Percentiles rank a stretch among this genome's conserved stretches.
These are phyloP conservation scores for Babesia microti DNA, from an alignment of 169 alveolate species.

Conservation along the genomic window DNA sequence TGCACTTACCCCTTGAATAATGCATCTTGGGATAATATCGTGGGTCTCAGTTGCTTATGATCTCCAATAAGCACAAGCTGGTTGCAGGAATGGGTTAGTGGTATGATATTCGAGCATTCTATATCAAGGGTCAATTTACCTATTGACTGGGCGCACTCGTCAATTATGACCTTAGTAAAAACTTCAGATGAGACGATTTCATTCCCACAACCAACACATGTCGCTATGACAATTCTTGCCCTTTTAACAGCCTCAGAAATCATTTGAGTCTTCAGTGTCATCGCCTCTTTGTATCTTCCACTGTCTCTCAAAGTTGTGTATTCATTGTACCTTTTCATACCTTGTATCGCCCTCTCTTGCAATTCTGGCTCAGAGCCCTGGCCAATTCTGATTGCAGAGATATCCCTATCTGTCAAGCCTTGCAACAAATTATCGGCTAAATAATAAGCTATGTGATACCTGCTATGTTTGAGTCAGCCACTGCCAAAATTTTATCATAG, in stretches of 20 bases:
- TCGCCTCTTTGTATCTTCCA: constrained; percentile 57
- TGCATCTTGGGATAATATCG: constrained; percentile 82
- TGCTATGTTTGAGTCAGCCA: constrained; percentile 68
- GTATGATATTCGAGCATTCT: constrained; percentile 49
- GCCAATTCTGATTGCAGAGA: constrained; percentile 51
- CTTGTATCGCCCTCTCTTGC: constrained; percentile 57
- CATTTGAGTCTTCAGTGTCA: constrained; percentile 41
- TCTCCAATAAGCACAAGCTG: constrained; percentile 88
- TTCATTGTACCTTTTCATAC: constrained; percentile 34
- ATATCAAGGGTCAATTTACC: constrained; percentile 21
- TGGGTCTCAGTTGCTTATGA: constrained; percentile 94
- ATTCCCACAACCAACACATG: constrained; percentile 77
- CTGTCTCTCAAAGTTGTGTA: constrained; percentile 36
- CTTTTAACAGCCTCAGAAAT: constrained; percentile 49
- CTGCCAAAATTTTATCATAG: constrained; percentile 53
- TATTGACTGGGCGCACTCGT: constrained; percentile 75
- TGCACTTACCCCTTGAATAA: constrained; percentile 40
- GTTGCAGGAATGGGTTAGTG: constrained; percentile 69
- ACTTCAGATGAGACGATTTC: constrained; percentile 57
- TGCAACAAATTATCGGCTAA: constrained; percentile 54
- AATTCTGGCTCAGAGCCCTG: constrained; percentile 51
- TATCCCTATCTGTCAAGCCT: constrained; percentile 42
- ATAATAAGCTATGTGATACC: neutral
- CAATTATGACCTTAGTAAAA: constrained; percentile 68
- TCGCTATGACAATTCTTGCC: constrained; percentile 67